A percentile compares a stretch with the other conserved stretches of the same genome.
Evolutionary conservation across 2,329 filamentous ascomycete genomes (phyloP).

Genomic region (Escovopsis weberi): DNA sequence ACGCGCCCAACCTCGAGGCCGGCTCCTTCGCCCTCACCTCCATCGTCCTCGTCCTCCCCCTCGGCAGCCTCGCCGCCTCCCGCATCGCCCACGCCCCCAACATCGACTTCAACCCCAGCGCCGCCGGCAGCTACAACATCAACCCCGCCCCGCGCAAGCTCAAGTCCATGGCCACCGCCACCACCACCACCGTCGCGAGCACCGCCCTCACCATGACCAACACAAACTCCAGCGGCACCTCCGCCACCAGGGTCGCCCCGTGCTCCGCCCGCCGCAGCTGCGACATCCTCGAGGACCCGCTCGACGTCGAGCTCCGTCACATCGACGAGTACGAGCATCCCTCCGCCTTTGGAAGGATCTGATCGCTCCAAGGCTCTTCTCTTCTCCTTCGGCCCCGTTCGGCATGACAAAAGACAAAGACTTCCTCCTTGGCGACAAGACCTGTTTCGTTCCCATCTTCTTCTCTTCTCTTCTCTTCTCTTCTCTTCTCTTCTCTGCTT

Average conservation of each 20-base stretch:
- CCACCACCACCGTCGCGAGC: constrained; percentile 7
- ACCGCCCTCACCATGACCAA: constrained; percentile 6
- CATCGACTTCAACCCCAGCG: not conserved
- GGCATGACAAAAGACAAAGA: too few species aligned
- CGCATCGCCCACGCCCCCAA: constrained; percentile 20
- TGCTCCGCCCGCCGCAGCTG: not conserved
- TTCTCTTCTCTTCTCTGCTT: too few species aligned
- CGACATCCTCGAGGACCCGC: constrained; percentile 10
- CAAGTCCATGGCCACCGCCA: constrained; percentile 12
- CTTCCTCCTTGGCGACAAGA: too few species aligned
- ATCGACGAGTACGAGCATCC: constrained; percentile 9
- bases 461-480: too few species aligned
- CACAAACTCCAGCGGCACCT: not conserved
- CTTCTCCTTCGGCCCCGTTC: too few species aligned
- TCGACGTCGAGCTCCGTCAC: constrained; percentile 19
- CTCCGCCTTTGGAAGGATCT: not conserved
- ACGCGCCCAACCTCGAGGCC: constrained; percentile 30
- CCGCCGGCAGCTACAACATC: constrained; percentile 4
- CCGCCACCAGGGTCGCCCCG: too few species aligned
- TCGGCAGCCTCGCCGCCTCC: constrained; percentile 37
- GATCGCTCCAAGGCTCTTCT: too few species aligned
- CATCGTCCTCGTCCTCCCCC: constrained; percentile 35
- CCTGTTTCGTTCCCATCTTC: too few species aligned
- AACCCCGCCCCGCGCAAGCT: constrained; percentile 3
- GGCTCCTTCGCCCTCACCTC: constrained; percentile 35